Evolutionary conservation across 2,329 filamentous ascomycete genomes (phyloP).

Genomic region (Apiospora sp.): DNA sequence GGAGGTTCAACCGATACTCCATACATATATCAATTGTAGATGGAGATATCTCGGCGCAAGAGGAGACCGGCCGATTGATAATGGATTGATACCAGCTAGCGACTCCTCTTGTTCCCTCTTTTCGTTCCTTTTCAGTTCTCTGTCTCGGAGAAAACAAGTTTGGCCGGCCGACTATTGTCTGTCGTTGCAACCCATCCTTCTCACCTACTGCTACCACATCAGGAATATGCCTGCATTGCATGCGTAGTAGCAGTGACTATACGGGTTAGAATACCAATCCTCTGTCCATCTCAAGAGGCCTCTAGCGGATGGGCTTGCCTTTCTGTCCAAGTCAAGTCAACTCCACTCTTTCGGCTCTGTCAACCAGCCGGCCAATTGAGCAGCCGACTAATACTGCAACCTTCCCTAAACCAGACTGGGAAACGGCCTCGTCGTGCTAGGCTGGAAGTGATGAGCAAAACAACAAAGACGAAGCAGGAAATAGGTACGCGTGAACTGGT

Average conservation of each 20-base stretch:
- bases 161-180: background rate
- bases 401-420: constrained; percentile 13
- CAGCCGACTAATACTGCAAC: constrained; percentile 4
- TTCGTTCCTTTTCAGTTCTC: background rate
- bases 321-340: background rate
- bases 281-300: background rate
- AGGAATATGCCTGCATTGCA: background rate
- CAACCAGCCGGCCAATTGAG: constrained; percentile 4
- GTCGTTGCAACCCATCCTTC: constrained; percentile 2
- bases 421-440: constrained; percentile 11
- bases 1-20: background rate
- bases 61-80: background rate
- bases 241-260: background rate
- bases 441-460: background rate
- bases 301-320: background rate
- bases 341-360: constrained; percentile 13
- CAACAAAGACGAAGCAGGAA: background rate
- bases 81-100: background rate
- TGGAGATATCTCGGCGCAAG: background rate
- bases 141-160: constrained; percentile 19
- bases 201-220: background rate
- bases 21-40: background rate
- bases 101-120: background rate
- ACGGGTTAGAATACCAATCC: background rate
- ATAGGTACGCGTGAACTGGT: too few species aligned